Evolutionary conservation across 495 filamentous ascomycete species (phyloP).

Genomic region (Parmelia sp.): DNA sequence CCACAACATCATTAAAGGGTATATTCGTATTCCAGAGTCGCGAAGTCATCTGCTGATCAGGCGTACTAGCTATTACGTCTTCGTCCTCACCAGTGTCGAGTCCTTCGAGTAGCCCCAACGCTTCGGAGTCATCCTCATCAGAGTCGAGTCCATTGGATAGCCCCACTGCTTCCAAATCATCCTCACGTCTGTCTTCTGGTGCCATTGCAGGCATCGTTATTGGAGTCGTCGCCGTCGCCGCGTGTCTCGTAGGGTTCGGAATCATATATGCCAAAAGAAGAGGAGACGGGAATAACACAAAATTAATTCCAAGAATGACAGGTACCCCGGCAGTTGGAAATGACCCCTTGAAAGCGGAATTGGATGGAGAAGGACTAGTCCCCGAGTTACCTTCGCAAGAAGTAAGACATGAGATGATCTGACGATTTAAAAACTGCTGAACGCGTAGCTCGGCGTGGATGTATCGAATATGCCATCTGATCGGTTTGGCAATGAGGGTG

Average conservation of each 20-base stretch:
- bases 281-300: neutral
- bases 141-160: neutral
- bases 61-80: neutral
- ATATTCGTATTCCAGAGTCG: neutral
- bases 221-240: neutral
- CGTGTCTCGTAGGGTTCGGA: neutral
- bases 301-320: neutral
- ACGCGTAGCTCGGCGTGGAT: too few relatives aligned
- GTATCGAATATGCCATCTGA: too few relatives aligned
- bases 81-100: neutral
- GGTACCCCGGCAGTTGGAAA: neutral
- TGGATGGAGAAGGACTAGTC: neutral
- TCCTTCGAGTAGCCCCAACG: neutral
- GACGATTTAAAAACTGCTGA: neutral
- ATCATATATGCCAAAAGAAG: conserved; percentile 2
- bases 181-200: conserved; percentile 2
- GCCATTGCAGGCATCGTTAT: conserved; percentile 9
- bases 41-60: neutral
- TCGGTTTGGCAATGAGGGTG: too few relatives aligned
- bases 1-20: neutral
- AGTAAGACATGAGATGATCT: neutral
- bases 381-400: neutral
- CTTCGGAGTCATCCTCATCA: neutral
- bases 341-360: neutral
- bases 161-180: neutral